Percentiles rank a stretch among this genome's conserved stretches.
Conservation (phyloP, 1,139 yeast genomes). For the Wickerhamomyces sp. region DNA sequence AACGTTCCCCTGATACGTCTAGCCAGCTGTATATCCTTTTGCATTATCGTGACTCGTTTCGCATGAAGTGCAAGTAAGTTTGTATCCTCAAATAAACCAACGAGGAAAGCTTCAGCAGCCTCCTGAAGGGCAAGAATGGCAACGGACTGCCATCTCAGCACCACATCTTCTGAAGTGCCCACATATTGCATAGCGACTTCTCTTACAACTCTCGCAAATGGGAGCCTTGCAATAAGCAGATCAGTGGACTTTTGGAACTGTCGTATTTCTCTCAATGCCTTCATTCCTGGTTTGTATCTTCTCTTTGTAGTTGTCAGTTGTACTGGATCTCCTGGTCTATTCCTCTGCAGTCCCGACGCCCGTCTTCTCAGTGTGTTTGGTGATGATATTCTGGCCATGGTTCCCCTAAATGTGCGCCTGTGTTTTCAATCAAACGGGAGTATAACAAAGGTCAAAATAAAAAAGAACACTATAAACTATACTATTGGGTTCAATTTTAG, state of each 20-base stretch:
- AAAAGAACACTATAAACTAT: no score
- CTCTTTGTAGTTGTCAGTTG: conserved; percentile 33
- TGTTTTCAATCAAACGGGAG: no score
- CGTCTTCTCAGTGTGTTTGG: conserved; percentile 2
- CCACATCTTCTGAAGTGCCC: conserved; percentile 48
- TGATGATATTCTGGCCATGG: conserved; percentile 16
- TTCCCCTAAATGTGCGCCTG: no score
- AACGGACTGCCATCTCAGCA: conserved; percentile 83
- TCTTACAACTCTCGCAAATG: conserved; percentile 80
- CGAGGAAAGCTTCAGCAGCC: conserved; percentile 86
- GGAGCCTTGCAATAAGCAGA: conserved; percentile 72
- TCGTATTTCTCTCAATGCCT: conserved; percentile 74
- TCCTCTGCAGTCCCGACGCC: conserved; percentile 37
- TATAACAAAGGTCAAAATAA: no score
- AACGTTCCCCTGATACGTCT: conserved; percentile 72
- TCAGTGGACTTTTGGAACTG: conserved; percentile 77
- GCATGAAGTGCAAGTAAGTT: conserved; percentile 91
- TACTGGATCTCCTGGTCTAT: conserved; percentile 50
- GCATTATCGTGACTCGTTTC: conserved; percentile 90
- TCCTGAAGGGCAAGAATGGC: conserved; percentile 90
- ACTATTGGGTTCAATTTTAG: no score
- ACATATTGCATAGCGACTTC: conserved; percentile 73
- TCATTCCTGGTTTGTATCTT: conserved; percentile 68
- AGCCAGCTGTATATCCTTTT: conserved; percentile 87
- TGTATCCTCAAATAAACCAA: conserved; percentile 85